A percentile compares a stretch with the other conserved stretches of the same genome.
These are phyloP conservation scores for Lithohypha guttulata DNA, from an alignment of 2,329 filamentous ascomycete genomes.

Conservation along the genomic window DNA sequence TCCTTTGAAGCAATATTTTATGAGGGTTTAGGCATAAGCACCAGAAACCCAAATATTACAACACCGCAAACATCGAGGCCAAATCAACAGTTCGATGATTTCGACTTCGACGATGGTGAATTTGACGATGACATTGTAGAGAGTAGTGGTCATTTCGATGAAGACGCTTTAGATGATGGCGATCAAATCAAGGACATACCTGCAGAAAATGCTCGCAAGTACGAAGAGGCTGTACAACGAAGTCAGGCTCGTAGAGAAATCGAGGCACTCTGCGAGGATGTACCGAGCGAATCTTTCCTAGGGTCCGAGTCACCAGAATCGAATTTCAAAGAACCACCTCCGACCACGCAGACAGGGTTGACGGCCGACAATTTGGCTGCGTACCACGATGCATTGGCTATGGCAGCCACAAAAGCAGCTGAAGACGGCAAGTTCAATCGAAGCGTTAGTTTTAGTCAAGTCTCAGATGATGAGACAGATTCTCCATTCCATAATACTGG, in stretches of 20 bases:
- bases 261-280: conserved; percentile 1
- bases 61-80: conserved; percentile 8
- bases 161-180: conserved; percentile 39
- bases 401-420: conserved; percentile 66
- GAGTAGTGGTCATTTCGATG: conserved; percentile 32
- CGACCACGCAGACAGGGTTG: conserved; percentile 24
- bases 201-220: conserved; percentile 18
- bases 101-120: conserved; percentile 38
- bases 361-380: conserved; percentile 52
- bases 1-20: conserved; percentile 8
- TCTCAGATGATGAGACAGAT: conserved; percentile 28
- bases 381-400: conserved; percentile 75
- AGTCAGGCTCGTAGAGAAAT: conserved; percentile 9
- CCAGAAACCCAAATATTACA: conserved; percentile 9
- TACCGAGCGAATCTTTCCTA: neutral
- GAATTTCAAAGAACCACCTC: neutral
- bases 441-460: conserved; percentile 40
- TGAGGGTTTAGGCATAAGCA: conserved; percentile 19
- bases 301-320: neutral
- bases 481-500: conserved; percentile 31
- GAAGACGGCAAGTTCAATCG: conserved; percentile 65
- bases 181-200: conserved; percentile 28
- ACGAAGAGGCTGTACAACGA: conserved; percentile 15
- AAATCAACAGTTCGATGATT: conserved; percentile 23
- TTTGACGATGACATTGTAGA: conserved; percentile 16